Conservation (phyloP, 805 yeast species). For the Candida hispaniensis region DNA sequence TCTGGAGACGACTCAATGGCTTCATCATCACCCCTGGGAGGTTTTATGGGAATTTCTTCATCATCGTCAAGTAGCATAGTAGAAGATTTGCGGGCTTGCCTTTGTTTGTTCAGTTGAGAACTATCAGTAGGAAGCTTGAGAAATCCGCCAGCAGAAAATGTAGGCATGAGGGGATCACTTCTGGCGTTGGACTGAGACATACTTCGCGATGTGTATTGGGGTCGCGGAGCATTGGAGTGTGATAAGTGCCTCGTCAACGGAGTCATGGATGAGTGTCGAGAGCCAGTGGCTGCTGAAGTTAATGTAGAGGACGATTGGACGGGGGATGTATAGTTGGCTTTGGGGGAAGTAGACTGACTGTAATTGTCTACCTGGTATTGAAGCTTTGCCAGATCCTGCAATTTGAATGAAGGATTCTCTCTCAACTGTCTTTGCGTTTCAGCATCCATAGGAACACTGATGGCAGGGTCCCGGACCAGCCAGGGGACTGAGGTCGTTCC, state of each 20-base stretch:
- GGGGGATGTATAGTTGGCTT: too few species aligned
- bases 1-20: constrained; percentile 13
- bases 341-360: too few species aligned
- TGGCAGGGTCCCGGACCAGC: constrained; percentile 10
- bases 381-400: constrained; percentile 9
- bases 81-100: constrained; percentile 6
- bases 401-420: constrained; percentile 15
- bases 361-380: constrained; percentile 12
- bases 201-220: too few species aligned
- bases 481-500: constrained; percentile 13
- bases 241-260: too few species aligned
- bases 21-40: not conserved
- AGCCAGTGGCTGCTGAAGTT: too few species aligned
- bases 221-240: too few species aligned
- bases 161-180: too few species aligned
- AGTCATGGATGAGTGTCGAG: too few species aligned
- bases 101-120: constrained; percentile 8
- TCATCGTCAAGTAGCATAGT: constrained; percentile 8
- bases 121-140: constrained; percentile 13
- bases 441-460: constrained; percentile 8
- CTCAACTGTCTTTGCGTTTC: constrained; percentile 7
- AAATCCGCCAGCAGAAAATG: constrained; percentile 11
- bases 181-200: too few species aligned
- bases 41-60: constrained; percentile 2
- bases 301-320: too few species aligned